A percentile compares a stretch with the other conserved stretches of the same genome.
Conservation (phyloP, 345 rosid species). For the Populus deltoides region DNA sequence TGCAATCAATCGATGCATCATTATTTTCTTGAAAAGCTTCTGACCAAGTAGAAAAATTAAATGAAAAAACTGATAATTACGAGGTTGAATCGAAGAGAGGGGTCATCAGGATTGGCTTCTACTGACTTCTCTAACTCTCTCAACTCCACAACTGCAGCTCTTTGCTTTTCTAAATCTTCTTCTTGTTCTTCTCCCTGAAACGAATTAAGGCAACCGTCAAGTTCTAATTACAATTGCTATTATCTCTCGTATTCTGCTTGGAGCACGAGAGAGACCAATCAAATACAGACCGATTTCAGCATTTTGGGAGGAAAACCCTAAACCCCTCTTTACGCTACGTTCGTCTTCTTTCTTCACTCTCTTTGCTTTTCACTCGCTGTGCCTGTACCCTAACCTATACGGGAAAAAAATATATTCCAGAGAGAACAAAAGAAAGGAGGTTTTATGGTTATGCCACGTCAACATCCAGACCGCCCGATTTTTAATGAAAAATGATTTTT, state of each 20-base stretch:
- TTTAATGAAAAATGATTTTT: neutral
- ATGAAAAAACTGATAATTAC: constrained; percentile 26
- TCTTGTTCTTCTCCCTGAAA: neutral
- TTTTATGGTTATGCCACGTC: neutral
- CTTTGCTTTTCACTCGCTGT: neutral
- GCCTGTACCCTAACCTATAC: neutral
- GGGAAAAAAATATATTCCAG: too few species aligned
- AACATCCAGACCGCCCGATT: neutral
- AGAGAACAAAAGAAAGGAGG: neutral
- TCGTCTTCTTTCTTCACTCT: neutral
- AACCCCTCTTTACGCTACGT: neutral
- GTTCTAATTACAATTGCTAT: neutral
- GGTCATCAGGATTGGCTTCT: constrained; percentile 66
- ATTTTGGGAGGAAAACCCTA: neutral
- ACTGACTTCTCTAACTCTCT: constrained; percentile 48
- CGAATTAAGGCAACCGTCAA: neutral
- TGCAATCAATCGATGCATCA: constrained; percentile 20
- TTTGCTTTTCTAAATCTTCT: constrained; percentile 22
- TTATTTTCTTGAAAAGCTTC: neutral
- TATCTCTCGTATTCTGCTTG: neutral
- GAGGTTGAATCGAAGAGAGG: constrained; percentile 54
- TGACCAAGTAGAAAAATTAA: neutral
- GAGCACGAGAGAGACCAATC: neutral
- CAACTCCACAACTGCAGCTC: constrained; percentile 19
- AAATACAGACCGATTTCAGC: neutral